Evolutionary conservation across 805 yeast genomes (phyloP).

Genomic region (Ogataea wickerhamii): DNA sequence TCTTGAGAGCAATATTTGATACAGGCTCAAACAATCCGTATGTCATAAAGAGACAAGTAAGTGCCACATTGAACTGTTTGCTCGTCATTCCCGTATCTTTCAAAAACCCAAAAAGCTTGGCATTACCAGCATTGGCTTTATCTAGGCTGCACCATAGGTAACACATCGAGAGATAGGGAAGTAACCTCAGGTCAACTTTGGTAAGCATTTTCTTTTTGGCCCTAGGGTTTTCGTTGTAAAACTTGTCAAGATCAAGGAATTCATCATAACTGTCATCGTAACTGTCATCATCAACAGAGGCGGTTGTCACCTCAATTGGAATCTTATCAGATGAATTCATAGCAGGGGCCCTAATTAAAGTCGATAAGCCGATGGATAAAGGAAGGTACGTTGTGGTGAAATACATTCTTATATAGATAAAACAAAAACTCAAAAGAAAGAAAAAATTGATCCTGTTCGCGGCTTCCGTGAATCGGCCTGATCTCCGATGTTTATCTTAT

Average conservation of each 20-base stretch:
- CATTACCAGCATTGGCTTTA: constrained; percentile 35
- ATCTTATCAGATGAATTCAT: constrained; percentile 2
- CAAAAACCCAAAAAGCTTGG: constrained; percentile 30
- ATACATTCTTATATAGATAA: not conserved
- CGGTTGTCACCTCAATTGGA: constrained; percentile 5
- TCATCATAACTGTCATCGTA: constrained; percentile 10
- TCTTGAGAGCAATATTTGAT: constrained; percentile 32
- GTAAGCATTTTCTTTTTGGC: constrained; percentile 23
- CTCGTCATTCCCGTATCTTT: constrained; percentile 30
- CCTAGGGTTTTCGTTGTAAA: constrained; percentile 16
- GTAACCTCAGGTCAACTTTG: constrained; percentile 24
- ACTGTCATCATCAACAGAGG: constrained; percentile 6
- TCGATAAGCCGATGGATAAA: not conserved
- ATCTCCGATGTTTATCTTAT: constrained; percentile 2
- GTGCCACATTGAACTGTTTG: constrained; percentile 39
- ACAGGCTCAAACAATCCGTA: constrained; percentile 42
- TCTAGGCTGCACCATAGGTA: constrained; percentile 32
- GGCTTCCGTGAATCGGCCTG: not conserved
- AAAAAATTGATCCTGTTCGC: too few relatives aligned
- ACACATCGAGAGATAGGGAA: constrained; percentile 28
- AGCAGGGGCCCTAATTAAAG: not conserved
- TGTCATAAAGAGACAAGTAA: constrained; percentile 39
- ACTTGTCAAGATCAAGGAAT: constrained; percentile 13
- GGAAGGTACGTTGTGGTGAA: not conserved
- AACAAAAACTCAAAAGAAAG: not conserved